A percentile compares a stretch with the other conserved stretches of the same genome.
Evolutionary conservation across 768 basidiomycete species (phyloP).

Genomic region (Boletus tomentosulus): DNA sequence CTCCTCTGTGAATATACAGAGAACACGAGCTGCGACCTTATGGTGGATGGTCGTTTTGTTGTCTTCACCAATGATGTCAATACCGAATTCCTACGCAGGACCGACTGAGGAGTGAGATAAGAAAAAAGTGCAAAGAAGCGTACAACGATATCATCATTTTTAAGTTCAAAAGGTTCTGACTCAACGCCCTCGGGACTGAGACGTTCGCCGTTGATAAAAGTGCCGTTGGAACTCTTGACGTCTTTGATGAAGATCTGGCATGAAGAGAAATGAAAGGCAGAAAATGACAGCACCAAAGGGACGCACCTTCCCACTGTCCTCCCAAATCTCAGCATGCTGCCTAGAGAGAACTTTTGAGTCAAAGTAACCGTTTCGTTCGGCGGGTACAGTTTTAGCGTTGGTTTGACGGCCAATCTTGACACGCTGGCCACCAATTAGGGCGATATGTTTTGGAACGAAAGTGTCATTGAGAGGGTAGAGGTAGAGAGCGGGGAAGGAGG

Average conservation of each 20-base stretch:
- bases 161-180: slow-evolving; percentile 89
- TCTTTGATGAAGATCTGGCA: slow-evolving; percentile 96
- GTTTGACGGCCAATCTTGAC: slow-evolving; percentile 95
- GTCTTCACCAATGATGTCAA: slow-evolving; percentile 98
- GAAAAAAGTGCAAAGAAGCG: slow-evolving; percentile 29
- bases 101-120: slow-evolving; percentile 5
- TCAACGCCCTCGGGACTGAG: slow-evolving; percentile 87
- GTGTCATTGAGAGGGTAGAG: too few relatives aligned
- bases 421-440: slow-evolving; percentile 59
- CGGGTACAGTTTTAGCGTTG: slow-evolving; percentile 90
- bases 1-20: slow-evolving; percentile 80
- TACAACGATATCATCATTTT: slow-evolving; percentile 94
- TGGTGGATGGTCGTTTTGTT: slow-evolving; percentile 98
- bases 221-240: slow-evolving; percentile 96
- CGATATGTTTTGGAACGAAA: slow-evolving; percentile 91
- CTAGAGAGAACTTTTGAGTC: slow-evolving; percentile 93
- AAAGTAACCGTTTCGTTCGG: slow-evolving; percentile 93
- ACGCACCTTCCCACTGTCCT: slow-evolving; percentile 78
- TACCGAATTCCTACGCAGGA: slow-evolving; percentile 84
- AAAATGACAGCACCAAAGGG: neutral
- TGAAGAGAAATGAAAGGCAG: slow-evolving; percentile 9
- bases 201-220: slow-evolving; percentile 95
- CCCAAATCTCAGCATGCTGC: slow-evolving; percentile 99
- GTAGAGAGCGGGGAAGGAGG: slow-evolving; percentile 46
- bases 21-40: too few relatives aligned